These are phyloP conservation scores for Stephania cephalantha DNA, from an alignment of 164 flowering plant species.

Conservation along the genomic window DNA sequence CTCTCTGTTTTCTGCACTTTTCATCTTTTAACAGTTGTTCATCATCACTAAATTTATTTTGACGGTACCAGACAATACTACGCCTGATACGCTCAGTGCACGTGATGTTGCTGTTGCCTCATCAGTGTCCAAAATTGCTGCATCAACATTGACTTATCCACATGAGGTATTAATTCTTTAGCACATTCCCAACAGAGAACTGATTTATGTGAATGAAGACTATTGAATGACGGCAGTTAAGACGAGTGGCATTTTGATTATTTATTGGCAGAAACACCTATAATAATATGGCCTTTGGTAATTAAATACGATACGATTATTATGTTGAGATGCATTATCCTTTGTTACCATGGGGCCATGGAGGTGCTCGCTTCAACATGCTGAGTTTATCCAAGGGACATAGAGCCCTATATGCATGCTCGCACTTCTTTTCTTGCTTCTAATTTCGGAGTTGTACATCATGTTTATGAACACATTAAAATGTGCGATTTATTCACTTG, in stretches of 20 bases:
- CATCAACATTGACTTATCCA: slow-evolving; percentile 96
- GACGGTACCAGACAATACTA: slow-evolving; percentile 47
- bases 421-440: neutral
- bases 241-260: no score
- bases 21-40: neutral
- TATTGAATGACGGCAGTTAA: no score
- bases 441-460: no score
- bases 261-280: no score
- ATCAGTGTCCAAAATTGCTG: slow-evolving; percentile 84
- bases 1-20: neutral
- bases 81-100: slow-evolving; percentile 71
- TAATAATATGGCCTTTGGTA: no score
- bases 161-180: slow-evolving; percentile 68
- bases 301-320: no score
- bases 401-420: no score
- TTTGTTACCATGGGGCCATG: no score
- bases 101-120: slow-evolving; percentile 92
- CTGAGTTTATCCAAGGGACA: no score
- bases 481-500: neutral
- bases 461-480: neutral
- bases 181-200: neutral
- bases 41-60: slow-evolving; percentile 7
- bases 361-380: neutral
- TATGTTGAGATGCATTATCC: no score
- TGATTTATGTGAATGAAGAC: no score